Percentiles rank a stretch among this genome's conserved stretches.
phyloP scores from a whole-genome alignment of 306 rosid genomes.

The Pyrus betulifolia region DNA sequence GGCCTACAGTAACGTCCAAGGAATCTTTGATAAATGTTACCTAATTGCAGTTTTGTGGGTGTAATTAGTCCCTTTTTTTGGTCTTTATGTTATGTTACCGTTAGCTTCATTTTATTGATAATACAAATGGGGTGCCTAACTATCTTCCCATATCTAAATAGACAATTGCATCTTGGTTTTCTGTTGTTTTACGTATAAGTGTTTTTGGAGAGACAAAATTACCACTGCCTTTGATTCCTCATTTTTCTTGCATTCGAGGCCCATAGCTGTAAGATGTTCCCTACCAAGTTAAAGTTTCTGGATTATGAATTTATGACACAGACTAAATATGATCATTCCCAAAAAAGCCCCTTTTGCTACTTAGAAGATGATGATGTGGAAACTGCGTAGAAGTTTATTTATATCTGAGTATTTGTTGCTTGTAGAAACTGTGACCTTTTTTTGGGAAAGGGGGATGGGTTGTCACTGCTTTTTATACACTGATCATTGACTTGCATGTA shows the following conservation, averaged over 20 bases:
- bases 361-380: not conserved
- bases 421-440: not conserved
- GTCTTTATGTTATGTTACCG: not conserved
- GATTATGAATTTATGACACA: not conserved
- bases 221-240: not conserved
- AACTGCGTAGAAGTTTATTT: not conserved
- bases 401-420: not conserved
- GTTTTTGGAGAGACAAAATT: not conserved
- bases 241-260: not conserved
- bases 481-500: not conserved
- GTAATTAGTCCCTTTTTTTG: not conserved
- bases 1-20: not conserved
- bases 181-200: not conserved
- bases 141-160: not conserved
- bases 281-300: not conserved
- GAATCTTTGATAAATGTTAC: not conserved
- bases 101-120: not conserved
- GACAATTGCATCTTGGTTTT: not conserved
- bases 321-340: not conserved
- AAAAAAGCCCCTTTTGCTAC: not conserved
- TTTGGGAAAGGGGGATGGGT: not conserved
- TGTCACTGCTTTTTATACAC: not conserved
- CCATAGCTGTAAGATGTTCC: not conserved
- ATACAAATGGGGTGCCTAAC: not conserved
- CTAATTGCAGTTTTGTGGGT: not conserved